These are phyloP conservation scores for Globisporangium mamillatum DNA, from an alignment of 352 stramenopile genomes.

Conservation along the genomic window DNA sequence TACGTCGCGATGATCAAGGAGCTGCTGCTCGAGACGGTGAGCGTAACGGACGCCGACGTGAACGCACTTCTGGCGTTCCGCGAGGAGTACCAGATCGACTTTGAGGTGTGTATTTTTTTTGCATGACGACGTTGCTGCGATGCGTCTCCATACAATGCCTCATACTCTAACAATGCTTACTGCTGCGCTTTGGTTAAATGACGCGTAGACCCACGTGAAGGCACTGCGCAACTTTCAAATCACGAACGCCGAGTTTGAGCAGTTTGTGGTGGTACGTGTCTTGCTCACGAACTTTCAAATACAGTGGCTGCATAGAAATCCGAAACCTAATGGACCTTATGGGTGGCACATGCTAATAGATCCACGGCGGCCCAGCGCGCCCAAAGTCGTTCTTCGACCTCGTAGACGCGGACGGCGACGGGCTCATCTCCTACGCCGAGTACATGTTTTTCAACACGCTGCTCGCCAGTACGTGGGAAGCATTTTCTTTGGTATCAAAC, in stretches of 20 bases:
- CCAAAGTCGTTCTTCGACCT: constrained; percentile 81
- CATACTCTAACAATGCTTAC: background rate
- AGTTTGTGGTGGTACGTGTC: constrained; percentile 53
- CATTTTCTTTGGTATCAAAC: background rate
- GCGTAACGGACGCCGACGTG: constrained; percentile 46
- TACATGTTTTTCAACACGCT: constrained; percentile 90
- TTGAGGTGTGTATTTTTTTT: constrained; percentile 30
- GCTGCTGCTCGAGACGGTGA: constrained; percentile 52
- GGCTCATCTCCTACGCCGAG: constrained; percentile 85
- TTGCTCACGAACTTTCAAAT: background rate
- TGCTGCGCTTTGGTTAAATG: background rate
- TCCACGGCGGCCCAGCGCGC: constrained; percentile 58
- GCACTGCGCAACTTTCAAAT: constrained; percentile 68
- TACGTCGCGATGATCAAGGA: constrained; percentile 55
- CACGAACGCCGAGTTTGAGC: constrained; percentile 80
- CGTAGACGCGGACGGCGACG: constrained; percentile 84
- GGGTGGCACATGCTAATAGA: constrained; percentile 11
- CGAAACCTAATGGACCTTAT: background rate
- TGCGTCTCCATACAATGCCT: background rate
- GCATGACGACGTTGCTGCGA: background rate
- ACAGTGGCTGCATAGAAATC: background rate
- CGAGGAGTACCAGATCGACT: constrained; percentile 65
- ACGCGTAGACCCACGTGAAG: constrained; percentile 68
- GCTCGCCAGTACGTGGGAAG: constrained; percentile 62
- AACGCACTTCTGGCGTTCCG: constrained; percentile 50